A percentile compares a stretch with the other conserved stretches of the same genome.
Evolutionary conservation across 2,329 filamentous ascomycete genomes (phyloP).

Genomic region (Tolypocladium paradoxum): DNA sequence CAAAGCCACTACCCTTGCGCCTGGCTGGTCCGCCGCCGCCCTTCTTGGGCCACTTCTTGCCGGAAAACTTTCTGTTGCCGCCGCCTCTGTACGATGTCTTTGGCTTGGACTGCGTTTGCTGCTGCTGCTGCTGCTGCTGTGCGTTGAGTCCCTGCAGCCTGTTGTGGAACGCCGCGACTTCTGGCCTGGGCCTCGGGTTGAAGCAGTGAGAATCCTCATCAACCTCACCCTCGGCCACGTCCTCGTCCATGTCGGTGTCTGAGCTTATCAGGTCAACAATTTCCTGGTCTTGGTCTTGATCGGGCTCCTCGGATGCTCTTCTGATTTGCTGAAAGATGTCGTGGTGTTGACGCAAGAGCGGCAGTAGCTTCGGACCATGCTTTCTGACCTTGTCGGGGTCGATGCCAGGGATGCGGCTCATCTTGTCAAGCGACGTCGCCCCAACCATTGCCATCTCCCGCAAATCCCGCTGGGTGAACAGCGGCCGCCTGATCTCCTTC

Average conservation of each 20-base stretch:
- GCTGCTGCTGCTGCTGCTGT: constrained; percentile 8
- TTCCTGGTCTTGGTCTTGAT: constrained; percentile 20
- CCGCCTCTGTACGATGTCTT: constrained; percentile 14
- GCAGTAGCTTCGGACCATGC: constrained; percentile 51
- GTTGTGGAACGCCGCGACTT: constrained; percentile 24
- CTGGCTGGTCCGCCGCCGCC: constrained; percentile 16
- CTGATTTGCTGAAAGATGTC: constrained; percentile 37
- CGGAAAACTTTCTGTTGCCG: constrained; percentile 16
- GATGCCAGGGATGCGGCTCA: constrained; percentile 54
- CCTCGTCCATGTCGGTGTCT: constrained; percentile 26
- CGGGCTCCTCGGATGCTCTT: constrained; percentile 18
- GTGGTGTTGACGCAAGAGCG: constrained; percentile 41
- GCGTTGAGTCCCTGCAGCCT: constrained; percentile 18
- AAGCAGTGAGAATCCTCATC: constrained; percentile 40
- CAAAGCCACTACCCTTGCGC: constrained; percentile 16
- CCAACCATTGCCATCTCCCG: constrained; percentile 64
- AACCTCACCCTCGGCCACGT: constrained; percentile 21
- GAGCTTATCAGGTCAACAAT: constrained; percentile 47
- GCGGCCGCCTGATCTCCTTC: constrained; percentile 42
- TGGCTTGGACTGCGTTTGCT: constrained; percentile 12
- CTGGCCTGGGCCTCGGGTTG: constrained; percentile 11
- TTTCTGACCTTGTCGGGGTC: constrained; percentile 48
- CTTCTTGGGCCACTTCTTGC: constrained; percentile 19
- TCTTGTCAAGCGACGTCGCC: constrained; percentile 49
- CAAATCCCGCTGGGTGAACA: constrained; percentile 61